These are phyloP conservation scores for Eragrostis nindensis DNA, from an alignment of 176 grass and related monocot species.

Conservation along the genomic window DNA sequence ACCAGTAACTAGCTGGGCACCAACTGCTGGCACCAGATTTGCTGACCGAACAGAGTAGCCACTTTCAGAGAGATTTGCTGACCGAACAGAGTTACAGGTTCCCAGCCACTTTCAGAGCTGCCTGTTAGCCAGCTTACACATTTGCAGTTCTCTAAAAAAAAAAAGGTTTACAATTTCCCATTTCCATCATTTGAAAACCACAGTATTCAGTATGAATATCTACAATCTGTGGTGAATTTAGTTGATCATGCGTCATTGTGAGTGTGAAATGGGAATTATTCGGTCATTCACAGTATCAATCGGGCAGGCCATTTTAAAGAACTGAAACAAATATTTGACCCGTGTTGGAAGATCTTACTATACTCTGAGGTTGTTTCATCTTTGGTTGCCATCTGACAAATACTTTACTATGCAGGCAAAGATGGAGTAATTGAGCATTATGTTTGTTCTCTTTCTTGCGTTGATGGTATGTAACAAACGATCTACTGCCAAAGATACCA, in stretches of 20 bases:
- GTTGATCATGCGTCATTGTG: slow-evolving; percentile 13
- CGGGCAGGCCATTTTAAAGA: no score
- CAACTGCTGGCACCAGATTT: neutral
- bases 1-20: neutral
- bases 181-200: neutral
- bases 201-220: neutral
- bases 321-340: neutral
- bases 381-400: slow-evolving; percentile 12
- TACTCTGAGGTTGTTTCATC: neutral
- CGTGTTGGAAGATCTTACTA: slow-evolving; percentile 20
- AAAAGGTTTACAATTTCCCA: no score
- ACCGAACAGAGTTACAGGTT: neutral
- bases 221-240: neutral
- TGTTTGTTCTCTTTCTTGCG: slow-evolving; percentile 89
- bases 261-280: no score
- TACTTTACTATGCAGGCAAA: slow-evolving; percentile 55
- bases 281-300: no score
- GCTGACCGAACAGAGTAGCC: neutral
- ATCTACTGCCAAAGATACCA: neutral
- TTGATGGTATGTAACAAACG: slow-evolving; percentile 64
- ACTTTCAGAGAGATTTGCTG: neutral
- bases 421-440: slow-evolving; percentile 78
- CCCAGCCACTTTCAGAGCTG: neutral
- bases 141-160: no score
- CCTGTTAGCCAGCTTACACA: neutral